These are phyloP conservation scores for Geopyxis carbonaria DNA, from an alignment of 495 filamentous ascomycete species.

Conservation along the genomic window DNA sequence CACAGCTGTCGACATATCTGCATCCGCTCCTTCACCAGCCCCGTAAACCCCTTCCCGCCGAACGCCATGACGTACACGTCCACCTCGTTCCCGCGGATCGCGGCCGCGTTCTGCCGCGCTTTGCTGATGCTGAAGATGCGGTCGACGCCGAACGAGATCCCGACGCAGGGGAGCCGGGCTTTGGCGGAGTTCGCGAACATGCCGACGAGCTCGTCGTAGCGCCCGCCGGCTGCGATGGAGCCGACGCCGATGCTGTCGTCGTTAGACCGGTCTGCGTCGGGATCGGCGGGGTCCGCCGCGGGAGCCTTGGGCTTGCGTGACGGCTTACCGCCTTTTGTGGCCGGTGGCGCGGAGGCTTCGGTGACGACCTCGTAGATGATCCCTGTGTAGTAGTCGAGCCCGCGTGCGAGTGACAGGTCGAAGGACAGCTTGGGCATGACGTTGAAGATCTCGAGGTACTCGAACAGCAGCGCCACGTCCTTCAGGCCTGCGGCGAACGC, in stretches of 20 bases:
- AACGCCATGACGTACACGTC: slow-evolving; percentile 89
- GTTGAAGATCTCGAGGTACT: slow-evolving; percentile 61
- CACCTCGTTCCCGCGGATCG: slow-evolving; percentile 51
- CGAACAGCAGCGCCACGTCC: slow-evolving; percentile 67
- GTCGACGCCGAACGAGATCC: slow-evolving; percentile 88
- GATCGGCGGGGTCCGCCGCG: slow-evolving; percentile 33
- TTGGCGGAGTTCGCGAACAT: slow-evolving; percentile 58
- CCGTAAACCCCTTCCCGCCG: slow-evolving; percentile 71
- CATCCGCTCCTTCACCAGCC: slow-evolving; percentile 67
- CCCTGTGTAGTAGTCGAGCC: slow-evolving; percentile 87
- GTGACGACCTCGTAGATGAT: slow-evolving; percentile 86
- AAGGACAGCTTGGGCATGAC: slow-evolving; percentile 41
- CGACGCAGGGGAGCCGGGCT: slow-evolving; percentile 74
- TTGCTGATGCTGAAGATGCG: slow-evolving; percentile 86
- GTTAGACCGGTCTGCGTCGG: slow-evolving; percentile 66
- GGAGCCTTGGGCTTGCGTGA: slow-evolving; percentile 40
- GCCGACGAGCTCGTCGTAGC: slow-evolving; percentile 84
- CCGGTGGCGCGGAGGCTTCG: slow-evolving; percentile 57
- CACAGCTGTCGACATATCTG: slow-evolving; percentile 52
- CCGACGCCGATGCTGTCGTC: slow-evolving; percentile 74
- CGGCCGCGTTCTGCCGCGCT: slow-evolving; percentile 35
- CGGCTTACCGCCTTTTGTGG: slow-evolving; percentile 26
- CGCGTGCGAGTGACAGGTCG: slow-evolving; percentile 28
- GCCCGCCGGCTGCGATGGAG: slow-evolving; percentile 73
- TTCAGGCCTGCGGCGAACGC: slow-evolving; percentile 59